Base-by-base conservation (phyloP, 2,329 filamentous ascomycete species). In the Diaporthe sp. region DNA sequence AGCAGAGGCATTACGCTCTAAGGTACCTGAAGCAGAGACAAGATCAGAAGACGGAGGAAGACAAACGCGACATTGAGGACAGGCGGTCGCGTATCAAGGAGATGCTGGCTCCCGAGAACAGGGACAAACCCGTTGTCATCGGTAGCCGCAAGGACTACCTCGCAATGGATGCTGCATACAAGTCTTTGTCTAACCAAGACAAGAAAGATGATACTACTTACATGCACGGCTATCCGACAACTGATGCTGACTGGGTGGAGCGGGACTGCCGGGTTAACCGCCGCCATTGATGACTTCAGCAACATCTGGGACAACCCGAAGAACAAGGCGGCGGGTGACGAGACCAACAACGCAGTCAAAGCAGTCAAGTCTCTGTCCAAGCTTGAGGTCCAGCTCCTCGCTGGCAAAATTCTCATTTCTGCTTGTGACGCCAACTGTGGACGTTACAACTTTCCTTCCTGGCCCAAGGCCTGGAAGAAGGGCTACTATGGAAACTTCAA, bases 191-290 rank as follows among this genome's bases (percentile, higher is more conserved):
- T 1, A 65, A 47, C 22, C 19, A 9, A 4, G 30, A n/a, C 15
- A 7, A 27, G 6, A 19, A 47, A 0, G 27, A 47, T 3, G 19
- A 13, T 17, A 4, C 9, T 4, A 6, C 37, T 4, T 8, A 2
- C 7, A 65, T 65, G 39, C 39, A n/a, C 3, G 59, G 39, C 12
- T 47, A 32, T 30, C 61, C 42, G 3, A 2, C 4, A 12, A 65
- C 59, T 5, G 27, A 44, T 32, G 59, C 59, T 27, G 59, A 65
- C 2, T 30, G 30, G 27, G 27, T 10, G 25, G 2, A 3, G 22
- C 19, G 12, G 12, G 7, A 42, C 32, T 35, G 22, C 27, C 19
- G 12, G 30, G 27, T n/a, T 65, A 13, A 9, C 6, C 8, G 7
- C 12, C 6, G 61, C 61, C 0, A 65, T 65, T 22, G n/a, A n/a